These are phyloP conservation scores for Cordia subcordata DNA, from an alignment of 257 asterid genomes.

Conservation along the genomic window DNA sequence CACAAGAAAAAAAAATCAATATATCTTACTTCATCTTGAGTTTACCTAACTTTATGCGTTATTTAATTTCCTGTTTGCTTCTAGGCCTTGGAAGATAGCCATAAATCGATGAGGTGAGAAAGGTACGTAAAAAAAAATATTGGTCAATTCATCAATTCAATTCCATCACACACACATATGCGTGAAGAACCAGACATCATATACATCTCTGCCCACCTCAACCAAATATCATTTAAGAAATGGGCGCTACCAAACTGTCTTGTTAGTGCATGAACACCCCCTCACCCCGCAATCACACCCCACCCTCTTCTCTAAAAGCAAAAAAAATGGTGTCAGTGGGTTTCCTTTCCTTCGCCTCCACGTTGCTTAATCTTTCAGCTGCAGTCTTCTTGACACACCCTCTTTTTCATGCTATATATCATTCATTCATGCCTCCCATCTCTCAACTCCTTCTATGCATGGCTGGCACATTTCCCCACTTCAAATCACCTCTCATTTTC, in stretches of 20 bases:
- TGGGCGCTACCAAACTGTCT: constrained; percentile 1
- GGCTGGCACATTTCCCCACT: constrained; percentile 15
- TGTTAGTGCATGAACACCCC: too few relatives aligned
- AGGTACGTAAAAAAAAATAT: neutral
- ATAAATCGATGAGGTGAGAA: neutral
- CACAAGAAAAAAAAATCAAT: too few relatives aligned
- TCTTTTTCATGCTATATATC: neutral
- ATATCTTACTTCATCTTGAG: too few relatives aligned
- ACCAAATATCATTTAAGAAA: constrained; percentile 5
- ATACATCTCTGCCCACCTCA: constrained; percentile 6
- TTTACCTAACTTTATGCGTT: too few relatives aligned
- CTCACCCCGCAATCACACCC: too few relatives aligned
- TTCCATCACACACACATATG: neutral
- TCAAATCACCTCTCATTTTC: neutral
- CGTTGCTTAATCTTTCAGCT: constrained; percentile 21
- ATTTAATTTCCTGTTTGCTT: neutral
- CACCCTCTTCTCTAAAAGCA: neutral
- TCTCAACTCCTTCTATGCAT: neutral
- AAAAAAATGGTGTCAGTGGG: constrained; percentile 4
- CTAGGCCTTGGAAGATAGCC: neutral
- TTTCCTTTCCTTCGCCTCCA: constrained; percentile 24
- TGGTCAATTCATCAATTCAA: neutral
- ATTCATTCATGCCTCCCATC: neutral
- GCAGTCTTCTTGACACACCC: constrained; percentile 5
- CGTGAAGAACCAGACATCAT: neutral